These are phyloP conservation scores for Macrotyloma uniflorum DNA, from an alignment of 306 rosid species.

Conservation along the genomic window DNA sequence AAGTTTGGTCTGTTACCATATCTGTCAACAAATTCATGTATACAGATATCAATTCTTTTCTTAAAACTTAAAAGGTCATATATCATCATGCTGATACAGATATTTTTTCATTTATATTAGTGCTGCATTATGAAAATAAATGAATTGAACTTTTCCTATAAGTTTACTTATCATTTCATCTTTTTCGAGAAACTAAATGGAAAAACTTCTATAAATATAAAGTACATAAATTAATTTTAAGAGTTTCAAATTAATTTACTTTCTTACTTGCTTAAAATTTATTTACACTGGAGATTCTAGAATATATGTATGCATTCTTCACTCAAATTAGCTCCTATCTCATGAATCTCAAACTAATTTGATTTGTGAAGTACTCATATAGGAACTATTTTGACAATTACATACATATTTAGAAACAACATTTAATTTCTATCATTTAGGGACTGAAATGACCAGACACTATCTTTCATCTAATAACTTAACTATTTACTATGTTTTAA, in stretches of 20 bases:
- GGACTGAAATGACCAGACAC: no score
- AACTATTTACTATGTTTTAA: not conserved
- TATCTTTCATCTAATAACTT: no score
- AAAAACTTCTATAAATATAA: not conserved
- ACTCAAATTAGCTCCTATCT: not conserved
- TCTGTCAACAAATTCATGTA: slow-evolving; percentile 35
- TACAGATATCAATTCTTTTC: not conserved
- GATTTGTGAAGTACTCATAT: not conserved
- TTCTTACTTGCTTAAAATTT: no score
- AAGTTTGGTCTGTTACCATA: slow-evolving; percentile 43
- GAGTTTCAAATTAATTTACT: no score
- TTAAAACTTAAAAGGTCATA: not conserved
- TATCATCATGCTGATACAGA: not conserved
- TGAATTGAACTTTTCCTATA: no score
- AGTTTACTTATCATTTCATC: no score
- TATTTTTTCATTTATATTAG: not conserved
- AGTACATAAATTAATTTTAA: no score
- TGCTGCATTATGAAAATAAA: not conserved
- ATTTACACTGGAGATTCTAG: no score
- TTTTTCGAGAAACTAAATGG: no score
- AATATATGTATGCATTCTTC: not conserved
- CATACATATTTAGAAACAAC: no score
- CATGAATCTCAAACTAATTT: not conserved
- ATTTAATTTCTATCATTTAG: no score
- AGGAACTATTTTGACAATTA: no score